phyloP scores from a whole-genome alignment of 1,139 yeast genomes.

The Debaryomyces coudertii region DNA sequence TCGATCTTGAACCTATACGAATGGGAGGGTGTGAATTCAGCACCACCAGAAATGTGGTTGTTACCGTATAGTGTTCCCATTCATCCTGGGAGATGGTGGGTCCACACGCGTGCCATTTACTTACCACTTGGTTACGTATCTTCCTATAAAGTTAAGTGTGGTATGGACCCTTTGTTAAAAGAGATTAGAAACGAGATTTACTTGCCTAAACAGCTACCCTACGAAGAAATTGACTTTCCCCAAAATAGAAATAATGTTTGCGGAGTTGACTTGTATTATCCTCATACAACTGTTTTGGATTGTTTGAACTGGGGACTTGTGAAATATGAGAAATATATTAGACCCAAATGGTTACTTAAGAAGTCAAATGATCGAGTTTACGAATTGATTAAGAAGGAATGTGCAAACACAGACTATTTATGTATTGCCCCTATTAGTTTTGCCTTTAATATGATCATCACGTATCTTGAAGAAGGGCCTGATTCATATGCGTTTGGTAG shows the following conservation, averaged over 20 bases:
- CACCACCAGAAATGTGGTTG: slow-evolving; percentile 94
- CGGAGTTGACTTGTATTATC: slow-evolving; percentile 91
- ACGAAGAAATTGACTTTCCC: slow-evolving; percentile 66
- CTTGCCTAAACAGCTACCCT: slow-evolving; percentile 51
- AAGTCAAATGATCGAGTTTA: slow-evolving; percentile 57
- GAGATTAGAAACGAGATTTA: slow-evolving; percentile 81
- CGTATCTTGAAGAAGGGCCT: slow-evolving; percentile 67
- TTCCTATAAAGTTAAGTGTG: slow-evolving; percentile 57
- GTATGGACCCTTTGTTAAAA: slow-evolving; percentile 62
- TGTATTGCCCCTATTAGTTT: slow-evolving; percentile 95
- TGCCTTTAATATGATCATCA: slow-evolving; percentile 79
- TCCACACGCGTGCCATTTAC: slow-evolving; percentile 92
- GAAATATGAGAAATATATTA: slow-evolving; percentile 63
- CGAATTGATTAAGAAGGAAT: slow-evolving; percentile 72
- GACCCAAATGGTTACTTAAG: slow-evolving; percentile 75
- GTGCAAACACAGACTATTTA: slow-evolving; percentile 74
- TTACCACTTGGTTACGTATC: slow-evolving; percentile 84
- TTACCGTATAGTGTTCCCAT: slow-evolving; percentile 79
- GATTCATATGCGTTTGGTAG: slow-evolving; percentile 63
- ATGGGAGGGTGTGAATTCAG: slow-evolving; percentile 98
- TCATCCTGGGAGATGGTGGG: slow-evolving; percentile 99
- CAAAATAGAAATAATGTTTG: slow-evolving; percentile 81
- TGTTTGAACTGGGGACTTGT: slow-evolving; percentile 62
- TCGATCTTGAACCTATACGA: slow-evolving; percentile 76
- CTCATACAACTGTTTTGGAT: slow-evolving; percentile 75